Evolutionary conservation across 2,329 filamentous ascomycete genomes (phyloP).

Genomic region (Fusarium nygamai): DNA sequence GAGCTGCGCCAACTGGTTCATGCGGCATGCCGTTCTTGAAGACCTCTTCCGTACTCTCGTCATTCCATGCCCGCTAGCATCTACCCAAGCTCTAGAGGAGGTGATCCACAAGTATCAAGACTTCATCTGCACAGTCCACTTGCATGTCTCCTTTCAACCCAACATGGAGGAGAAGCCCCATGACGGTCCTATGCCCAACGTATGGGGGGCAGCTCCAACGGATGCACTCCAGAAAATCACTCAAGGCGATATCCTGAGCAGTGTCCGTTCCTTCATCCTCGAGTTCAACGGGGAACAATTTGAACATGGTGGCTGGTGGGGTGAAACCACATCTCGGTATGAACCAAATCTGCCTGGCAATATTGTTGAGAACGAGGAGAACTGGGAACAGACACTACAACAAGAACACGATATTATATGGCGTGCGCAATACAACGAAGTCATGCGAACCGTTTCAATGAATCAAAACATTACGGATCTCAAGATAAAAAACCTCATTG

Average conservation of each 20-base stretch:
- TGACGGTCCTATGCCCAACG: neutral
- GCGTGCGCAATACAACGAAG: conserved; percentile 1
- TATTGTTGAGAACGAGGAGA: neutral
- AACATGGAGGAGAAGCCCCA: neutral
- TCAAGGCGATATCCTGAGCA: neutral
- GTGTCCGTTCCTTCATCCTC: neutral
- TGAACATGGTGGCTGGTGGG: neutral
- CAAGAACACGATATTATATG: neutral
- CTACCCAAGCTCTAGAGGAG: neutral
- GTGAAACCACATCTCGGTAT: accelerated
- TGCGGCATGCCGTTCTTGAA: neutral
- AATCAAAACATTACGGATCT: neutral
- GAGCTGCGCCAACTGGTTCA: neutral
- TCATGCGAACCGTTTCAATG: neutral
- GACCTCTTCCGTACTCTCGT: neutral
- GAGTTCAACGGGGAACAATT: neutral
- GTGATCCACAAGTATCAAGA: neutral
- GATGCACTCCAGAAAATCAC: neutral
- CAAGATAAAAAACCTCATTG: neutral
- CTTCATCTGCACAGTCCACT: neutral
- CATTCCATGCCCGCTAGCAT: neutral
- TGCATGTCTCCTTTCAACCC: neutral
- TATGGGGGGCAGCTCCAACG: neutral
- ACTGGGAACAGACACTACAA: neutral
- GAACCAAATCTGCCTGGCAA: accelerated